Evolutionary conservation across 306 rosid genomes (phyloP).

Genomic region (Pueraria montana): DNA sequence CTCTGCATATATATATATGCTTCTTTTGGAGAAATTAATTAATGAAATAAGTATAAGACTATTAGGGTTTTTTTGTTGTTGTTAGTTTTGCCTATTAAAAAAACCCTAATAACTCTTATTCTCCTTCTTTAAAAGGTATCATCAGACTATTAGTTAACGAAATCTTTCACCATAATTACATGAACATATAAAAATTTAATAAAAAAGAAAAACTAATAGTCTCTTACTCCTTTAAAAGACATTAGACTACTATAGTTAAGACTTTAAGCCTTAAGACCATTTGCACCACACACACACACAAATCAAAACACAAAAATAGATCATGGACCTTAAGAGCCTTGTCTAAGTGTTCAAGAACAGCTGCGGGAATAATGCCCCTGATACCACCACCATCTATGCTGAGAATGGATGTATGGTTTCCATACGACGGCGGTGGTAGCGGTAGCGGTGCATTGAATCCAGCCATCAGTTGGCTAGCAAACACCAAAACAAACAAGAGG

Average conservation of each 20-base stretch:
- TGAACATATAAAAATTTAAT: no score
- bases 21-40: no score
- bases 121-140: no score
- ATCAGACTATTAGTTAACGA: no score
- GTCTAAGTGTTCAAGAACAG: not conserved
- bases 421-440: not conserved
- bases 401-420: not conserved
- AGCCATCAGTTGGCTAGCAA: not conserved
- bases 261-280: not conserved
- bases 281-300: not conserved
- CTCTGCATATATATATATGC: no score
- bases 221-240: no score
- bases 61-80: no score
- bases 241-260: no score
- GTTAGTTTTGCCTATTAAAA: no score
- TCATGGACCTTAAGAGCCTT: not conserved
- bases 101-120: no score
- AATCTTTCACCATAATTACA: not conserved
- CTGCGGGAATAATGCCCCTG: not conserved
- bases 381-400: not conserved
- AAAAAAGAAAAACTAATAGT: no score
- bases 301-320: not conserved
- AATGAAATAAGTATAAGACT: no score
- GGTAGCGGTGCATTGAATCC: not conserved
- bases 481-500: not conserved